Base-by-base conservation (phyloP, 2,329 filamentous ascomycete genomes). In the Fusarium austroafricanum region DNA sequence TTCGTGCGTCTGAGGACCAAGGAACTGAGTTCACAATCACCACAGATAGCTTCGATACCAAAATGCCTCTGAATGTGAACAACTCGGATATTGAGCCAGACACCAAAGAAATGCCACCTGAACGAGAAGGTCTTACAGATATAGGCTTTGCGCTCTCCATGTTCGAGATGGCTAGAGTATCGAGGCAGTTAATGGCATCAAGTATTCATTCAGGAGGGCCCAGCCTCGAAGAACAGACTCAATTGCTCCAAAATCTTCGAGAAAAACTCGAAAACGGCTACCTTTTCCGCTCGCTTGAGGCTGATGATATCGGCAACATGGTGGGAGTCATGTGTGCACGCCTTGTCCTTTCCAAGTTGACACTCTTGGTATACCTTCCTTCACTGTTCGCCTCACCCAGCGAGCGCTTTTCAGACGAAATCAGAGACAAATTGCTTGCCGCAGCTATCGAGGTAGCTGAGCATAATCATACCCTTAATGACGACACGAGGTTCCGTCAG, bases 1-100 rank as follows among this genome's bases (percentile, higher is more conserved):
- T 86, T 10, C 82, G 86, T n/a, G 83, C 85, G 0, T 85, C 87
- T 5, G 87, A 89, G 63, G 85, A 89, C 28, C 85, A 87, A 42
- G 87, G 87, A 3, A 83, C 82, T 4, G 84, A 83, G 20, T 74
- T 86, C 18, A 82, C 79, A 2, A 82, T 87, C 2, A 73, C 80
- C 2, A 77, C 80, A 14, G 74, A 78, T 10, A 80, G 77, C 9
- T 86, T 83, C 38, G 86, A 89, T 64, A 88, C 86, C 0, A 80
- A 79, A 38, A 75, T 85, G 6, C 87, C 88, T 0, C 75, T 85
- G 10, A 89, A 89, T 67, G 78, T 90, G 61, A 87, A 89, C 70
- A 86, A 89, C 57, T 65, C 68, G 3, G 86, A 87, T 53, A 78
- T 87, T 29, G 75, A 72, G 10, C 79, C 83, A 0, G 83, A 85